Evolutionary conservation across 768 basidiomycete genomes (phyloP).

Genomic region (Xerocomellus intermedius): DNA sequence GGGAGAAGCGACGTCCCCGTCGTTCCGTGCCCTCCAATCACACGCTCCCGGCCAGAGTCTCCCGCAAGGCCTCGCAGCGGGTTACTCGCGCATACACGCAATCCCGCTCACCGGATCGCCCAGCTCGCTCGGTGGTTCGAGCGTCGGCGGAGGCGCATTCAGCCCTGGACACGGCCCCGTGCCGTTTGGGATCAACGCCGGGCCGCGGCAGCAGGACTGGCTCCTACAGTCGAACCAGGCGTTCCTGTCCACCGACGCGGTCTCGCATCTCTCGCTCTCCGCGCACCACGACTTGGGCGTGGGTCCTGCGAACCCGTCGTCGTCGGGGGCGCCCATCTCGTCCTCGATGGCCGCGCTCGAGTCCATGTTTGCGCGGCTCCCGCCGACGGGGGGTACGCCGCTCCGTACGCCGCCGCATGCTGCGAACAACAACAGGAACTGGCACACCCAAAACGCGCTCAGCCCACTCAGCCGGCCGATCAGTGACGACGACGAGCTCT

Average conservation of each 20-base stretch:
- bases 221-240: slow-evolving; percentile 27
- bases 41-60: slow-evolving; percentile 91
- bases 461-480: slow-evolving; percentile 65
- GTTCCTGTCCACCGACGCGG: slow-evolving; percentile 15
- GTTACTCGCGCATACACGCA: slow-evolving; percentile 87
- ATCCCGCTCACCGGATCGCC: slow-evolving; percentile 44
- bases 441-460: slow-evolving; percentile 39
- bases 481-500: slow-evolving; percentile 66
- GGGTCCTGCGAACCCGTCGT: neutral
- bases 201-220: slow-evolving; percentile 27
- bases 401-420: slow-evolving; percentile 29
- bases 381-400: slow-evolving; percentile 19
- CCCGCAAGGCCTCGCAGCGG: slow-evolving; percentile 89
- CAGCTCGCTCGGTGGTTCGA: slow-evolving; percentile 27
- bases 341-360: slow-evolving; percentile 40
- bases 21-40: slow-evolving; percentile 74
- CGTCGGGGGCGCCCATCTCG: slow-evolving; percentile 11
- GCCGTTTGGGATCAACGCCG: slow-evolving; percentile 32
- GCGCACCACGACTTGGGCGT: slow-evolving; percentile 22
- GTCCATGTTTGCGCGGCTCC: slow-evolving; percentile 52
- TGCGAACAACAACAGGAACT: slow-evolving; percentile 29
- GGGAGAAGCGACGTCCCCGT: slow-evolving; percentile 53
- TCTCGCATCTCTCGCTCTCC: slow-evolving; percentile 25
- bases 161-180: slow-evolving; percentile 32
- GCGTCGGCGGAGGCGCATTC: slow-evolving; percentile 24